A percentile compares a stretch with the other conserved stretches of the same genome.
These are phyloP conservation scores for Melanomma pulvis-pyrius DNA, from an alignment of 495 filamentous ascomycete species.

Conservation along the genomic window DNA sequence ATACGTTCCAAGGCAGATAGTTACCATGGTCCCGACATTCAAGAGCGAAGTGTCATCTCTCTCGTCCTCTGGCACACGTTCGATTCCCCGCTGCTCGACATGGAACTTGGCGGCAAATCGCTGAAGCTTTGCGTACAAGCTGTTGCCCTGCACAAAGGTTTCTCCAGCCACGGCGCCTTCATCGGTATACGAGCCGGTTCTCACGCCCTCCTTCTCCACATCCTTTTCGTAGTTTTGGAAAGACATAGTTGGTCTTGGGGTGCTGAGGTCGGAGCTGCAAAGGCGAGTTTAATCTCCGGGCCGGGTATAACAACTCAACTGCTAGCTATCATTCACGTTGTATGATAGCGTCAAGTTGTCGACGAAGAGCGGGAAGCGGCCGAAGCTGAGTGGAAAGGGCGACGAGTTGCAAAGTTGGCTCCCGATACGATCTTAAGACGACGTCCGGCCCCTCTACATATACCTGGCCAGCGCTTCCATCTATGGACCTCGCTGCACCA, in stretches of 20 bases:
- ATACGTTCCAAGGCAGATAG: constrained; percentile 13
- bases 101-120: constrained; percentile 68
- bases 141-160: constrained; percentile 64
- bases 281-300: constrained; percentile 24
- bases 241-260: constrained; percentile 11
- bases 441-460: not conserved
- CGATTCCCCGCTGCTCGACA: constrained; percentile 79
- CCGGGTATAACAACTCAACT: not conserved
- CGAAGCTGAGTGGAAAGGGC: not conserved
- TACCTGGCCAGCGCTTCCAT: constrained; percentile 9
- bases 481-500: not conserved
- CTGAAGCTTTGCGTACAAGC: constrained; percentile 67
- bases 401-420: not conserved
- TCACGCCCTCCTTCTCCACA: constrained; percentile 29
- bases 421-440: not conserved
- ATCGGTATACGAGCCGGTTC: constrained; percentile 39
- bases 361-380: not conserved
- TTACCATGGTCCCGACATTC: constrained; percentile 77
- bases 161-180: constrained; percentile 64
- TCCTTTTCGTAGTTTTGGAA: constrained; percentile 28
- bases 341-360: not conserved
- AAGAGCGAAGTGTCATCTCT: constrained; percentile 63
- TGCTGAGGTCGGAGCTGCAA: constrained; percentile 15
- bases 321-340: not conserved
- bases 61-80: constrained; percentile 76